Percentiles rank a stretch among this genome's conserved stretches.
Conservation (phyloP, 768 basidiomycete species). For the Gymnopilus junonius region DNA sequence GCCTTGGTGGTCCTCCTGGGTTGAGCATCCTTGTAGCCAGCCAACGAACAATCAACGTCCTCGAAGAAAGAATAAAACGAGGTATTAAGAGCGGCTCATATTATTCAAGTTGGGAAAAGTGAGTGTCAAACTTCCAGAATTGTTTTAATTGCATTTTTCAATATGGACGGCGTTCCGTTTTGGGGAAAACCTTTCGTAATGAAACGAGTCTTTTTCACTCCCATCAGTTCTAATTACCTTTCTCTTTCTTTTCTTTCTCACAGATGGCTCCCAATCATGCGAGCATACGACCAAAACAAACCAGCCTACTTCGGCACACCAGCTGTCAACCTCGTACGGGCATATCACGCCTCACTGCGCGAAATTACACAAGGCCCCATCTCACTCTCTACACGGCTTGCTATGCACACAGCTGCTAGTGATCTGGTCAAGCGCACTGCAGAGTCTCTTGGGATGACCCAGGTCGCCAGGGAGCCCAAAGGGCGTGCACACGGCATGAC, state of each 20-base stretch:
- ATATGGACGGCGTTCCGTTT: not conserved
- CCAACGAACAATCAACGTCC: conserved; percentile 66
- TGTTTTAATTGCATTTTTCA: not conserved
- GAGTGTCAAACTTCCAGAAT: conserved; percentile 17
- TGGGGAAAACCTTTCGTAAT: not conserved
- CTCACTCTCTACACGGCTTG: conserved; percentile 73
- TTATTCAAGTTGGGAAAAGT: conserved; percentile 89
- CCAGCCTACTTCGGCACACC: conserved; percentile 90
- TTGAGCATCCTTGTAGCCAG: conserved; percentile 81
- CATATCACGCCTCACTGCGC: conserved; percentile 76
- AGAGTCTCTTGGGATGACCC: conserved; percentile 64
- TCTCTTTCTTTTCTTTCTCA: not conserved
- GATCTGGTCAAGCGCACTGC: conserved; percentile 66
- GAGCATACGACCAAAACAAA: conserved; percentile 74
- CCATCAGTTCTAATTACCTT: conserved; percentile 1
- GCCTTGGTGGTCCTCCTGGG: conserved; percentile 86
- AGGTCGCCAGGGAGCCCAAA: conserved; percentile 58
- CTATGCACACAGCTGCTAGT: conserved; percentile 67
- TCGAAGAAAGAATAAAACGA: conserved; percentile 18
- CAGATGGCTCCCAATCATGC: conserved; percentile 89
- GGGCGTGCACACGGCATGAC: conserved; percentile 88
- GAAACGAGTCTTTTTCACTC: not conserved
- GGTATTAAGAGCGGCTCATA: conserved; percentile 47
- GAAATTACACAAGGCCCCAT: conserved; percentile 62
- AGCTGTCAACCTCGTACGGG: conserved; percentile 85